Evolutionary conservation across 139 green algal genomes (phyloP), one percentile per base, ranked within the genome.

Genomic region (Ettlia oleoabundans): DNA sequence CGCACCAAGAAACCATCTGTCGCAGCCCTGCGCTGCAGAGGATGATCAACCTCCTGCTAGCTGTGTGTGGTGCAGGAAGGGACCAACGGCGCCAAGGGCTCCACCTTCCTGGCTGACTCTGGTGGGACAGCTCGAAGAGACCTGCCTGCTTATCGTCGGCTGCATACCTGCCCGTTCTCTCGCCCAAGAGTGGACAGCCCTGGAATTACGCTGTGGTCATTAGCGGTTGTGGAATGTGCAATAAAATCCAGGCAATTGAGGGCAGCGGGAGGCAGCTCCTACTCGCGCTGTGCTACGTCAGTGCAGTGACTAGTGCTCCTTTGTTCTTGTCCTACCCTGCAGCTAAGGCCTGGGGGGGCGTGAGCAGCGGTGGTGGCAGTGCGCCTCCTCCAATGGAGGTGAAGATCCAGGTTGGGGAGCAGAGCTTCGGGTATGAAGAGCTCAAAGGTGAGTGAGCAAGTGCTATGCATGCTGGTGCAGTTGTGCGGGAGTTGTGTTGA

Each of bases 301-400:
- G 61, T 67, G 61, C 26, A 38, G 61, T 9, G 33, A n/a, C 61
- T 32, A 38, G 5, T 66, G 10, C 18, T 9, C 58, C 33, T 26
- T 5, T 26, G 33, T 40, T 5, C 64, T 47, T 9, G 22, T 43
- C 3, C n/a, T 4, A 22, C 53, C 37, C 66, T 77, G 40, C 82
- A 35, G n/a, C 83, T 64, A 87, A 87, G 76, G 83, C 77, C 3
- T 87, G 83, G 83, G 76, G 76, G 38, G 82, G 82, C 32, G 72
- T 77, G 38, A 24, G n/a, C 28, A n/a, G 4, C 53, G 2, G 70
- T 30, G 4, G 73, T 43, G 5, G 73, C 79, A 35, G 26, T 58
- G 9, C 40, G 55, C n/a, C 71, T 32, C 8, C 67, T 3, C 18
- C 80, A 21, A 42, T 3, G 26, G 78, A 83, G 65, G 65, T 73